A percentile compares a stretch with the other conserved stretches of the same genome.
Evolutionary conservation across 176 grass and related monocot species (phyloP).

Genomic region (Ensete ventricosum): DNA sequence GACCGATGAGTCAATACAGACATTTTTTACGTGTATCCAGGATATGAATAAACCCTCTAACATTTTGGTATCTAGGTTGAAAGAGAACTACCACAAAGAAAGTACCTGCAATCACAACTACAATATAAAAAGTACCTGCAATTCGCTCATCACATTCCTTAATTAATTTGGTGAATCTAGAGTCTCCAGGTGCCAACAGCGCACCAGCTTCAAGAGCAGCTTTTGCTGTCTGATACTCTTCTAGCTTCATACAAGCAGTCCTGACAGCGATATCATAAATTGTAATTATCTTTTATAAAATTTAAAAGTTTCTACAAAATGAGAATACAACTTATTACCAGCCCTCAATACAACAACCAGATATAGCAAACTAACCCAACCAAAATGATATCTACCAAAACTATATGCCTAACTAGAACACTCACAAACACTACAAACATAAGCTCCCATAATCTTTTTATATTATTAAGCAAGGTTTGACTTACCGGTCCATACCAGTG

Average conservation of each 20-base stretch:
- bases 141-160: conserved; percentile 76
- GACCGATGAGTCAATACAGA: neutral
- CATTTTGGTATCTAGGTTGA: neutral
- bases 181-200: conserved; percentile 48
- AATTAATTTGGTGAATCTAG: conserved; percentile 63
- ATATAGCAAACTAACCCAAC: neutral
- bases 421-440: neutral
- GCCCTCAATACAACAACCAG: neutral
- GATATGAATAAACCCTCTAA: too few relatives aligned
- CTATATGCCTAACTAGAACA: neutral
- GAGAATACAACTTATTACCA: neutral
- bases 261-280: conserved; percentile 24
- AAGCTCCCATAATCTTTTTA: too few relatives aligned
- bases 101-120: neutral
- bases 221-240: conserved; percentile 91
- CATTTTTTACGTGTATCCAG: too few relatives aligned
- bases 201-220: conserved; percentile 60
- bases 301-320: neutral
- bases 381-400: neutral
- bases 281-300: neutral
- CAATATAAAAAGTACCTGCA: conserved; percentile 13
- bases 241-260: conserved; percentile 70
- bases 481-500: too few relatives aligned
- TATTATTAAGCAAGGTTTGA: too few relatives aligned
- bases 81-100: neutral